Base-by-base conservation (phyloP, 805 yeast genomes). In the Candida chilensis region DNA sequence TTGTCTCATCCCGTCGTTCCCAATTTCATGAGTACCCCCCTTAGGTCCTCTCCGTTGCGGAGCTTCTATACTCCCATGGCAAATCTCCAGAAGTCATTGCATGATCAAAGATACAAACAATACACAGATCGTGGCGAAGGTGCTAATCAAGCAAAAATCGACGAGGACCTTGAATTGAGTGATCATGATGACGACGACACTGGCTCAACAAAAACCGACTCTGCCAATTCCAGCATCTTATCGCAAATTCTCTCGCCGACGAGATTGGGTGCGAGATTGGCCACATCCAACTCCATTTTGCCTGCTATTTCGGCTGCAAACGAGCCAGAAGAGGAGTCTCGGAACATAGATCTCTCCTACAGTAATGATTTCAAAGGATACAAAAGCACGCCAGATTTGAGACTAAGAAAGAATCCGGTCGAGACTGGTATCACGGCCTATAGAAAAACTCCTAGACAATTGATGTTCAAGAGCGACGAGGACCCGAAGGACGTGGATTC, bases 261-360 rank as follows among this genome's bases (percentile, higher is more conserved):
- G 3, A 41, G 40, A n/a, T 36, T 62, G 14, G 69, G 69, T 0
- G 67, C 67, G 4, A 47, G 52, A 31, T 45, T 50, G 31, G 69
- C 69, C 2, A 36, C 25, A 6, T n/a, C n/a, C n/a, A n/a, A n/a
- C 13, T 22, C 25, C 6, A 11, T 6, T 15, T 22, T 15, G 8
- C 25, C 25, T 5, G 25, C 13, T 6, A n/a, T n/a, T n/a, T n/a
- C n/a, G n/a, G n/a, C 13, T 22, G 13, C 7, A 7, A 22, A 11
- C 8, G 12, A n/a, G 25, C 7, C 25, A 7, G 13, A n/a, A 6
- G 25, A 22, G 11, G 25, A 7, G 25, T 22, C 25, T 7, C 6
- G n/a, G 12, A 11, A 11, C 7, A 11, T 22, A 15, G 13, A 22
- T n/a, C 13, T 22, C 7, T 6, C 25, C 7, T 22, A 22, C 13